Base-by-base conservation (phyloP, 768 basidiomycete genomes). In the Hemileccinum impolitum region DNA sequence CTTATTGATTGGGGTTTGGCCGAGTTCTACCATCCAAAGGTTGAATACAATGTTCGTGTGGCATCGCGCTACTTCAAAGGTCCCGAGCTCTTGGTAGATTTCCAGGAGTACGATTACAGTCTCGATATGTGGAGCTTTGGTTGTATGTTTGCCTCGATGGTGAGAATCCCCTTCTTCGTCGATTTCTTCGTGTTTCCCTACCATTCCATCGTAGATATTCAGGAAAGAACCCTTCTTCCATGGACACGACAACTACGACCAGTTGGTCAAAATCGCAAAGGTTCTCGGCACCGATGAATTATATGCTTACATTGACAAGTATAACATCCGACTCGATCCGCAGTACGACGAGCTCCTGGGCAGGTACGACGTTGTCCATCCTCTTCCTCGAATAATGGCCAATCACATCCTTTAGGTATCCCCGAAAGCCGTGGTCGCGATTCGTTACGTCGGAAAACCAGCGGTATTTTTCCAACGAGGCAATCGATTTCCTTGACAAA, bases 201-300 rank as follows among this genome's bases (percentile, higher is more conserved):
- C 25, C 50, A 21, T 21, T 37, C 35, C 38, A 36, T 26, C 46
- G 18, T 56, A 97, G 94, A 97, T 98, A 62, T 97, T 98, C 81
- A 84, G 95, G 59, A 97, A 97, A 69, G 95, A 97, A 67, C 95
- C 95, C 19, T 96, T 97, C 75, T 98, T 98, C 81, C 95, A 98
- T 62, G 95, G 95, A 14, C 94, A 96, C 64, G 94, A 98, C 70
- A 98, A 98, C 70, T 95, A 95, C 62, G 95, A 98, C 71, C 95
- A 97, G 65, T 75, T 98, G 50, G 94, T 95, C 64, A 98, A 96
- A 74, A 98, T 98, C 56, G 86, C 93, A 47, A 98, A 97, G 74
- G 94, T 98, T 43, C 77, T 98, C 52, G 95, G 95, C 39, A 98
- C 95, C 5, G 95, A 97, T 57, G 95, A 95, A 60, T 71, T 98